Evolutionary conservation across 371 early-diverging fungal species (phyloP), one percentile per base, ranked within the genome.

Genomic region (Blakeslea trispora): DNA sequence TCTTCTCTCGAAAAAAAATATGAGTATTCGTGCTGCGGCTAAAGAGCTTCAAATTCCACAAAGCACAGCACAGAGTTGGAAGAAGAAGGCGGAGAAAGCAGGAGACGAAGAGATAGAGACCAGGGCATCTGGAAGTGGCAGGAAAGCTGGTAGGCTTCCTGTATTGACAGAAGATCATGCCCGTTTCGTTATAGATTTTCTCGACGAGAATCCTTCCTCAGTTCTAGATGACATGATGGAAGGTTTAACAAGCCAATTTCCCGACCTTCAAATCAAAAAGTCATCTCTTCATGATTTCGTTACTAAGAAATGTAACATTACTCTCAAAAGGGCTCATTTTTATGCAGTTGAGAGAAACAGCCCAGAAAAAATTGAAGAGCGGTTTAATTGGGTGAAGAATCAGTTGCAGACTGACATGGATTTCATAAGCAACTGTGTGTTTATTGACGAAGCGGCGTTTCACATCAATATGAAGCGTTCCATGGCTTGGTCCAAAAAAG

Each of bases 221-320:
- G 34, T 45, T 14, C 50, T 57, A 32, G 51, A 57, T 28, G 34
- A 57, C 32, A 48, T 50, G 45, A 57, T 57, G 39, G 37, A 37
- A 28, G 32, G 35, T 35, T 37, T 57, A 13, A 50, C 37, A n/a
- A 14, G 32, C 11, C 31, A 45, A 22, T 57, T 57, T 45, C 24
- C 8, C 14, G 58, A 34, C n/a, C 46, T 57, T 8, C 5, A 42
- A 17, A 37, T 57, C 7, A 45, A 50, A 6, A 50, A 57, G 5
- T 50, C 45, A 14, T 13, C 37, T 2, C 14, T 57, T 22, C 41
- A 57, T 42, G 18, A 37, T 18, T 57, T 57, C 45, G 32, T 57
- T 28, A 28, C 28, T 28, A 28, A 28, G 28, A 28, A 28, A 28
- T 28, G 5, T 28, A 28, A 28, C 28, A 28, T 28, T 7, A 28